Evolutionary conservation across 2,329 filamentous ascomycete species (phyloP).

Genomic region (Monosporascus sp.): DNA sequence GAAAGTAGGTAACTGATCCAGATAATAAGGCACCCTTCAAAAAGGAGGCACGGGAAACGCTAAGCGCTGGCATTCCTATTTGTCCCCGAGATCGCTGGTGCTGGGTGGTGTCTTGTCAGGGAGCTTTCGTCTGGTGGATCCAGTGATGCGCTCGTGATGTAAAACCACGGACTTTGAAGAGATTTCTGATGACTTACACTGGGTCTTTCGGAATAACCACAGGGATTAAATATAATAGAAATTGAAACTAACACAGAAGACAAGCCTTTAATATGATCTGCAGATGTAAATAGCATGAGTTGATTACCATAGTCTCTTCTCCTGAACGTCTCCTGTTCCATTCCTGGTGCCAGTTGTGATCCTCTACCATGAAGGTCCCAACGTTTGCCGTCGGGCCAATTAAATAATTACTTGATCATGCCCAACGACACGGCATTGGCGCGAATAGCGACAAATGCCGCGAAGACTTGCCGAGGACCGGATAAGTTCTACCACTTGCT

Average conservation of each 20-base stretch:
- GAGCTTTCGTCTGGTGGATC: not conserved
- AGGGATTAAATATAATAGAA: too few relatives aligned
- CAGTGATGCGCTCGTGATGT: not conserved
- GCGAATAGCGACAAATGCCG: not conserved
- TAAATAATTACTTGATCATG: not conserved
- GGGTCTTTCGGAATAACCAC: too few relatives aligned
- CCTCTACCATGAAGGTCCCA: not conserved
- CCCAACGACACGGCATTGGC: not conserved
- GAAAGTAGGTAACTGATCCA: too few relatives aligned
- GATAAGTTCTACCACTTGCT: too few relatives aligned
- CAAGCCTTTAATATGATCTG: too few relatives aligned
- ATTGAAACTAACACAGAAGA: too few relatives aligned
- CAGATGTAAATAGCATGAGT: too few relatives aligned
- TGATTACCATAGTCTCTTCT: too few relatives aligned
- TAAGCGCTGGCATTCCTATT: not conserved
- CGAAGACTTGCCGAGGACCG: not conserved
- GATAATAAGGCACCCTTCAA: too few relatives aligned
- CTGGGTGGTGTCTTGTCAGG: not conserved
- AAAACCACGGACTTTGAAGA: not conserved
- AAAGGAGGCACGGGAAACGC: not conserved
- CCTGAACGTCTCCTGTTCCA: too few relatives aligned
- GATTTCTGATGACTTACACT: too few relatives aligned
- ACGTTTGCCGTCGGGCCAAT: not conserved
- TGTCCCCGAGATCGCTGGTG: not conserved
- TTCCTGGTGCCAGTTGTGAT: too few relatives aligned